Evolutionary conservation across 1,139 yeast species (phyloP), one percentile per base, ranked within the genome.

Genomic region (Yarrowia galli): DNA sequence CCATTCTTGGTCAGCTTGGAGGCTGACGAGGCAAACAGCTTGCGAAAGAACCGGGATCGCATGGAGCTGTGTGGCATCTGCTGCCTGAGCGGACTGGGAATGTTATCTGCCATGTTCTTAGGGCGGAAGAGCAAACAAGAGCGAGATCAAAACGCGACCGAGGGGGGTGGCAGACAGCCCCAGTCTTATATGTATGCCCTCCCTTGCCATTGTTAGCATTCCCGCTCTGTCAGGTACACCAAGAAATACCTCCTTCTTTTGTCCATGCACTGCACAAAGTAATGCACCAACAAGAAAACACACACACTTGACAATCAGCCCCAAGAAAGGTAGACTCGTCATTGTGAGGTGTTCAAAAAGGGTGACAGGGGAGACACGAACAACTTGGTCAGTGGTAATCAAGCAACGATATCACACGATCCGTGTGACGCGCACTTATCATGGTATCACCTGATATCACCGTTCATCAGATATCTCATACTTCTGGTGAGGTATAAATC

Each of bases 21-120:
- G 2, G 20, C 28, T 3, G 48, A 20, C 15, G 28, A 13, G 35
- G 15, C 20, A 46, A 58, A 58, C 42, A 58, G 51, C 22, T 20
- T 58, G 28, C 42, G 42, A 20, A 43, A 58, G 12, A 43, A 58
- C 16, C 49, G 51, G 6, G 64, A 43, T 6, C 28, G 8, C 49
- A 28, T 25, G 38, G 48, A 42, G 23, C 48, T 25, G n/a, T 40
- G 36, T 3, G 48, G 48, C 6, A 40, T 18, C 32, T 46, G 20
- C 12, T n/a, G 54, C n/a, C 28, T 7, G 25, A 23, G 20, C 2
- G 25, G 25, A 12, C 22, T n/a, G 15, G 53, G 36, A 4, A 10
- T 20, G 36, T 48, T 25, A 40, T 51, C 28, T 6, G 10, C 16
- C 54, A 49, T 49, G 46, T 13, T 35, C 3, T 7, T 35, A 38